Base-by-base conservation (phyloP, 345 rosid genomes). In the Salix caprea region DNA sequence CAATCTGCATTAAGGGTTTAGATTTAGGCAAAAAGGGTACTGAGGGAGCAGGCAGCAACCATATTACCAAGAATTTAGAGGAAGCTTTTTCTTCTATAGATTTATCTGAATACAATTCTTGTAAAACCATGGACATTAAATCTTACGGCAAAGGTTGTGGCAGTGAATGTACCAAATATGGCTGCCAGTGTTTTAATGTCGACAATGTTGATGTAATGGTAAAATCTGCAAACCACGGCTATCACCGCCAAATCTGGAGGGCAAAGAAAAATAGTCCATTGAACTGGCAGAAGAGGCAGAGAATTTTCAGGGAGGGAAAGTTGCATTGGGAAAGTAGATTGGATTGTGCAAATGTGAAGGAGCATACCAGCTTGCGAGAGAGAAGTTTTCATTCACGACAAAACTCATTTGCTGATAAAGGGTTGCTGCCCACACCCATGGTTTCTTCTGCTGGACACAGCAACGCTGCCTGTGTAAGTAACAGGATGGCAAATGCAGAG, bases 371-470 rank as follows among this genome's bases (percentile, higher is more conserved):
- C 50, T 30, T 67, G 56, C 54, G 9, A 7, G 70, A 80, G 58
- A 74, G n/a, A 70, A 76, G 58, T 19, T 28, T 37, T 30, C 10
- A n/a, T 54, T 70, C 48, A 65, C 34, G 19, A 70, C 40, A 67
- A 19, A 58, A 72, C 65, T n/a, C 39, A 62, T 66, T 67, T 42
- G 18, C 60, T 40, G 26, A 72, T 58, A 44, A 71, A 42, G 48
- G 37, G 37, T 28, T 54, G 72, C 23, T 75, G 24, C 70, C 78
- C 37, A 19, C 19, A 67, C 68, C 69, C 36, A 4, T 12, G 54
- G 28, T 64, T 70, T 71, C 46, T 67, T 74, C 75, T 75, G 65
- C 58, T 32, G 56, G 65, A 9, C 50, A 64, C 39, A 44, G 6
- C 50, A 46, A 46, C 4, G 50, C 50, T 46, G 50, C 50, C 50